Conservation (phyloP, 768 basidiomycete genomes). For the Trametopsis cervina region DNA sequence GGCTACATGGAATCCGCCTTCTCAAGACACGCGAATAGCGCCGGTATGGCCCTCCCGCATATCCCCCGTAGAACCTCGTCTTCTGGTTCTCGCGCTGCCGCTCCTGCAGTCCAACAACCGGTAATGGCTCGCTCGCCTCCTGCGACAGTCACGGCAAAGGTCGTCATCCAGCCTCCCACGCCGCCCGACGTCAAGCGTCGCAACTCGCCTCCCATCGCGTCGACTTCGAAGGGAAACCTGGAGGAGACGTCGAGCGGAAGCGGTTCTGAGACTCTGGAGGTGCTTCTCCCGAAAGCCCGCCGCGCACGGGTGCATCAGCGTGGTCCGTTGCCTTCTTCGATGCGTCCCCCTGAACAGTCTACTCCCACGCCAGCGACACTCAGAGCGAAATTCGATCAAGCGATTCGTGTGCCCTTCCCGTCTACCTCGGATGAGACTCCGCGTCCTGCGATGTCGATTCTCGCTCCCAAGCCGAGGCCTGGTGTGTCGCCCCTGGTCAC, state of each 20-base stretch:
- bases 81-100: slow-evolving; percentile 15
- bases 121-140: slow-evolving; percentile 6
- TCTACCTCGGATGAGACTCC: slow-evolving; percentile 8
- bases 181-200: slow-evolving; percentile 12
- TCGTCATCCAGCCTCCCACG: slow-evolving; percentile 23
- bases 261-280: slow-evolving; percentile 15
- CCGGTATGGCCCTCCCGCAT: slow-evolving; percentile 54
- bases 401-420: slow-evolving; percentile 9
- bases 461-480: slow-evolving; percentile 2
- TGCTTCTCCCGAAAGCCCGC: slow-evolving; percentile 20
- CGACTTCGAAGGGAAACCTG: background rate
- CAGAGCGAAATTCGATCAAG: slow-evolving; percentile 9
- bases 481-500: background rate
- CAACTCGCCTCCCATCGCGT: slow-evolving; percentile 2
- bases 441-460: slow-evolving; percentile 1
- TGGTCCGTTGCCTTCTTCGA: slow-evolving; percentile 16
- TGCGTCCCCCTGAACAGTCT: slow-evolving; percentile 33
- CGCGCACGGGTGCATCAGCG: slow-evolving; percentile 21
- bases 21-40: slow-evolving; percentile 39
- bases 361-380: slow-evolving; percentile 36
- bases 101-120: slow-evolving; percentile 12
- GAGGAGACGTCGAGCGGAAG: slow-evolving; percentile 6
- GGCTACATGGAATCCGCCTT: slow-evolving; percentile 16
- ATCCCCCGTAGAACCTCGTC: slow-evolving; percentile 46
- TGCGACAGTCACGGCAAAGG: slow-evolving; percentile 9